phyloP scores from a whole-genome alignment of 2,329 filamentous ascomycete genomes.

The Immersiporthe knoxdaviesiana region DNA sequence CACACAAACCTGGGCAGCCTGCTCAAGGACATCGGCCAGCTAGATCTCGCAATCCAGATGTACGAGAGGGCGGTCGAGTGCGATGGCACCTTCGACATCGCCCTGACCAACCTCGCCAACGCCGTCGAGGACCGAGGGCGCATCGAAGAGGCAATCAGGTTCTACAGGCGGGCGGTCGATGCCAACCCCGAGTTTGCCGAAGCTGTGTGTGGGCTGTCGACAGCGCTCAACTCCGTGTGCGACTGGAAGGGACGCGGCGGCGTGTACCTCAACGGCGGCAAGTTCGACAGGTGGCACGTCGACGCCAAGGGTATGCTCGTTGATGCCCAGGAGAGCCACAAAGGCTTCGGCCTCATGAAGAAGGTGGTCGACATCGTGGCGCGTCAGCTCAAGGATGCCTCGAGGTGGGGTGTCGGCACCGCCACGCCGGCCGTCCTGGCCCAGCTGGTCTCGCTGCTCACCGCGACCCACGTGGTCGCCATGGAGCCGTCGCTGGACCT shows the following conservation, averaged over 20 bases:
- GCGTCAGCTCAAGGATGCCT: constrained; percentile 84
- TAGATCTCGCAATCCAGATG: constrained; percentile 92
- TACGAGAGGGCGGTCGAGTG: constrained; percentile 93
- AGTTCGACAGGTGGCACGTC: constrained; percentile 90
- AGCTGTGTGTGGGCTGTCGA: constrained; percentile 92
- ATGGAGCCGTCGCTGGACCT: constrained; percentile 42
- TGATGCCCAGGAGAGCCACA: constrained; percentile 66
- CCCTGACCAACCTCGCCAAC: constrained; percentile 93
- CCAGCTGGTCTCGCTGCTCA: constrained; percentile 53
- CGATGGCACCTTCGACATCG: constrained; percentile 95
- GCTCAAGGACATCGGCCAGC: constrained; percentile 92
- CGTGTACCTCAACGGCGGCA: constrained; percentile 72
- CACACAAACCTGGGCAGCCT: constrained; percentile 96
- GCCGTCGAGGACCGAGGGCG: constrained; percentile 96
- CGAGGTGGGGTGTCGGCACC: constrained; percentile 78
- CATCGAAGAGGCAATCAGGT: constrained; percentile 87
- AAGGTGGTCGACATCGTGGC: constrained; percentile 89
- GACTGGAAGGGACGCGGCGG: constrained; percentile 92
- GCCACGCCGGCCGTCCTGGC: constrained; percentile 61
- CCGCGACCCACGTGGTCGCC: constrained; percentile 42
- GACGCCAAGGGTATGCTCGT: constrained; percentile 80
- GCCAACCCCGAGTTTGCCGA: constrained; percentile 97
- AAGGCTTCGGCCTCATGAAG: constrained; percentile 80
- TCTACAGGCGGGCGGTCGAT: constrained; percentile 86
- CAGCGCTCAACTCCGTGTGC: constrained; percentile 94